phyloP scores from a whole-genome alignment of 495 filamentous ascomycete species.

The Pseudoneurospora amorphoporcata region DNA sequence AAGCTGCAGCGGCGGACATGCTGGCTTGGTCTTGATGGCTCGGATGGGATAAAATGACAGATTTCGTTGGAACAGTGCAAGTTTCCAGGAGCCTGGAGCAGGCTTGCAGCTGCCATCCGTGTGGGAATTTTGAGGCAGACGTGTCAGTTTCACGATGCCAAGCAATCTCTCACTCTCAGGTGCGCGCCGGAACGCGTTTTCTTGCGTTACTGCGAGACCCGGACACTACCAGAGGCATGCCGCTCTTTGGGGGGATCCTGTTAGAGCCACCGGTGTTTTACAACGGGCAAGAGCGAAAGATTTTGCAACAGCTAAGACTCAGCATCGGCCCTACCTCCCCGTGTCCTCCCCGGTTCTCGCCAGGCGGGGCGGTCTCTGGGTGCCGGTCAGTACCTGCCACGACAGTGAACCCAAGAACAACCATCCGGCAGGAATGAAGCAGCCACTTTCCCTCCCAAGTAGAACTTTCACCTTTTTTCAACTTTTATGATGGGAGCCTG shows the following conservation, averaged over 20 bases:
- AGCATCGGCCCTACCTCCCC: not conserved
- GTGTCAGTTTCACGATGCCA: not conserved
- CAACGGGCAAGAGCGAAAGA: not conserved
- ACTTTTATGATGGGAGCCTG: too few species aligned
- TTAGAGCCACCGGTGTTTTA: not conserved
- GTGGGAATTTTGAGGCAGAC: not conserved
- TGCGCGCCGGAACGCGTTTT: not conserved
- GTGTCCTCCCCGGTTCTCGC: not conserved
- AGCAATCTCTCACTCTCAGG: not conserved
- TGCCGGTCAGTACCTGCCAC: not conserved
- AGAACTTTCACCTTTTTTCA: too few species aligned
- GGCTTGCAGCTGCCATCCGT: not conserved
- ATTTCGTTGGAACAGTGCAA: too few species aligned
- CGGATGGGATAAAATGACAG: not conserved
- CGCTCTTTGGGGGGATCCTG: not conserved
- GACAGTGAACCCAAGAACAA: not conserved
- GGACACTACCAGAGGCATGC: not conserved
- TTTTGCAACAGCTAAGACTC: not conserved
- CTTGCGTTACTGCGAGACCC: not conserved
- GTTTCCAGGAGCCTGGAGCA: not conserved
- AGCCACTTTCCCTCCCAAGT: too few species aligned
- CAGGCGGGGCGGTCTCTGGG: not conserved
- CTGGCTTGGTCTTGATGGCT: not conserved
- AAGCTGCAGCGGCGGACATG: not conserved
- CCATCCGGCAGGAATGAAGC: not conserved